Evolutionary conservation across 2,329 filamentous ascomycete species (phyloP).

Genomic region (Domatiomyces catenatus): DNA sequence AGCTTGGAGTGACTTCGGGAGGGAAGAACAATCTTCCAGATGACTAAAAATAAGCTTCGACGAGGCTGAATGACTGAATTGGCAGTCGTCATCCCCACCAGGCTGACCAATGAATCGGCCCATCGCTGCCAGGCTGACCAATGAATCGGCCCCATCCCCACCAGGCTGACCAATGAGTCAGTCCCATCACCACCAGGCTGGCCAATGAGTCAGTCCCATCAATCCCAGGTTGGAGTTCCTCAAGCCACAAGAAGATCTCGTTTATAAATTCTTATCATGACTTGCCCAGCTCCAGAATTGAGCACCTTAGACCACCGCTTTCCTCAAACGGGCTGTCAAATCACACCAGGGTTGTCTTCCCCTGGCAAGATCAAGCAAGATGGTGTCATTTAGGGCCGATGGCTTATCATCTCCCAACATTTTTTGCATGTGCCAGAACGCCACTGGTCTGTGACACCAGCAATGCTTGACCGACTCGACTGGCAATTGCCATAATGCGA

Average conservation of each 20-base stretch:
- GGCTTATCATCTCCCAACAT: not conserved
- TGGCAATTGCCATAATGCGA: not conserved
- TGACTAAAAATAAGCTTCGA: not conserved
- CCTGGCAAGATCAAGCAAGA: not conserved
- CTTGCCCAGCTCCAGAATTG: not conserved
- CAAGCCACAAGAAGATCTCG: not conserved
- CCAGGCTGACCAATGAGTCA: not conserved
- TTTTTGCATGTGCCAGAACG: not conserved
- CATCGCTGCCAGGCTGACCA: not conserved
- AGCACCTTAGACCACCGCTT: not conserved
- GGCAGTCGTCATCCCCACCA: not conserved
- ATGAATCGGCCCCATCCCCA: no score
- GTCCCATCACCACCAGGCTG: not conserved
- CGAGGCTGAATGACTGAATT: not conserved
- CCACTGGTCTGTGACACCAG: not conserved
- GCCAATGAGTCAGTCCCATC: not conserved
- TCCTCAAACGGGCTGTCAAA: not conserved
- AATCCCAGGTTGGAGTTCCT: not conserved
- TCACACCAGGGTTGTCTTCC: no score
- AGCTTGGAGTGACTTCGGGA: not conserved
- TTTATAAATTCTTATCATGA: not conserved
- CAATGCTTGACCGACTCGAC: not conserved
- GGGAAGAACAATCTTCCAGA: not conserved
- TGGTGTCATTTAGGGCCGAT: not conserved
- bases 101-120: not conserved